These are phyloP conservation scores for Tetracentron sinense DNA, from an alignment of 164 flowering plant genomes.

Conservation along the genomic window DNA sequence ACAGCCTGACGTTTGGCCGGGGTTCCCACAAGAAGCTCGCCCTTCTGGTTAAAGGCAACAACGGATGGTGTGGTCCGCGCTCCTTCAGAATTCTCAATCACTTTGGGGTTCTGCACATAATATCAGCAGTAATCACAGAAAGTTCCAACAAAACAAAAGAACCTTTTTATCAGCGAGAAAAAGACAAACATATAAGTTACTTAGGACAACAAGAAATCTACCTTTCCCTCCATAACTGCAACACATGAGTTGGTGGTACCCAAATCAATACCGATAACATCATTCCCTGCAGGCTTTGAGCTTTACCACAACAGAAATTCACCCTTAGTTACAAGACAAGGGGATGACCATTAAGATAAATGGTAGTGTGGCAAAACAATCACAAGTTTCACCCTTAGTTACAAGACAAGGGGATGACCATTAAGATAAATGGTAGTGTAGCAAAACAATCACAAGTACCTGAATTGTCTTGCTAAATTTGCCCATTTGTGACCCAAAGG, in stretches of 20 bases:
- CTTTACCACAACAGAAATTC: conserved; percentile 21
- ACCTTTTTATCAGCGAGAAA: not conserved
- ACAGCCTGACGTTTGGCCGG: conserved; percentile 76
- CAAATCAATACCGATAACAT: conserved; percentile 66
- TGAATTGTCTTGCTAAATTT: conserved; percentile 53
- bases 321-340: not conserved
- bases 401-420: not conserved
- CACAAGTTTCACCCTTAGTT: not conserved
- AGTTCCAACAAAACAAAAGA: not conserved
- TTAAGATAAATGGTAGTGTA: not conserved
- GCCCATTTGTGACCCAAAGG: conserved; percentile 33
- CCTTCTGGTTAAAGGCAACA: conserved; percentile 56
- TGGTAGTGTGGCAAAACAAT: not conserved
- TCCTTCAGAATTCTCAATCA: conserved; percentile 72
- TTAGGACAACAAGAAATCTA: conserved; percentile 6
- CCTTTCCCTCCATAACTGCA: conserved; percentile 71
- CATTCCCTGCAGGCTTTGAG: conserved; percentile 52
- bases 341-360: no score
- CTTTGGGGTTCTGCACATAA: conserved; percentile 44
- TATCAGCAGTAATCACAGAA: not conserved
- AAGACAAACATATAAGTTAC: not conserved
- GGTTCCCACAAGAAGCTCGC: conserved; percentile 57
- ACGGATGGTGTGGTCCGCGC: conserved; percentile 70
- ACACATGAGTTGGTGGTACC: conserved; percentile 73
- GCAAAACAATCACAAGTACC: conserved; percentile 31